Base-by-base conservation (phyloP, 306 rosid species). In the Inga leiocalycina region DNA sequence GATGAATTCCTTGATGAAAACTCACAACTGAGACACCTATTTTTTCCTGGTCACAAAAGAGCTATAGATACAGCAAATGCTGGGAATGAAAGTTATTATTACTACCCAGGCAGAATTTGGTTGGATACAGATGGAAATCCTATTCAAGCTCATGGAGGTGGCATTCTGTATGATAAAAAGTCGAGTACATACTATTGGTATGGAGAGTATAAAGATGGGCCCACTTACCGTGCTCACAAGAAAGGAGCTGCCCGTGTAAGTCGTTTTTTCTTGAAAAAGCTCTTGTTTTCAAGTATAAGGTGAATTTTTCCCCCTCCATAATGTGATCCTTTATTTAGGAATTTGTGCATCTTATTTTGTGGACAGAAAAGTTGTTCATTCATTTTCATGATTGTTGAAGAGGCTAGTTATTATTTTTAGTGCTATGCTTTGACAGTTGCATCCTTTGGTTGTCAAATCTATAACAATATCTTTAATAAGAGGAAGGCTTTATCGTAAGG, bases 61-160 rank as follows among this genome's bases (percentile, higher is more conserved):
- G 89, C 88, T 30, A 70, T 93, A 72, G 88, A 86, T 85, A 94
- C 97, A 14, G 65, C 70, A 80, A 88, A 88, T 34, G 65, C 27
- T 0, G 92, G 92, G 81, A 93, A 94, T 70, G 97, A 89, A 61
- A 93, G 88, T 81, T 85, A 81, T 85, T 86, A 89, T 93, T 93
- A 91, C 82, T 78, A 86, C 71, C 94, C 98, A 6, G 97, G 97
- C 84, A 88, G 94, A 78, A 86, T 92, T 72, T 94, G 98, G 97
- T 74, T 94, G 91, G 98, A 94, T 83, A 90, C 93, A 0, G 93
- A 94, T 34, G 92, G 94, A 61, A 89, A 90, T 86, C 96, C 97
- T 67, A 94, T 92, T 81, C 98, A 94, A 88, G 98, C 93, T 68
- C 98, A 94, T 85, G 98, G 98, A 82, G 97, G 98, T 80, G 97